Percentiles rank a stretch among this genome's conserved stretches.
Conservation (phyloP, 1,284 basidiomycete genomes). For the Sanghuangporus baumii region DNA sequence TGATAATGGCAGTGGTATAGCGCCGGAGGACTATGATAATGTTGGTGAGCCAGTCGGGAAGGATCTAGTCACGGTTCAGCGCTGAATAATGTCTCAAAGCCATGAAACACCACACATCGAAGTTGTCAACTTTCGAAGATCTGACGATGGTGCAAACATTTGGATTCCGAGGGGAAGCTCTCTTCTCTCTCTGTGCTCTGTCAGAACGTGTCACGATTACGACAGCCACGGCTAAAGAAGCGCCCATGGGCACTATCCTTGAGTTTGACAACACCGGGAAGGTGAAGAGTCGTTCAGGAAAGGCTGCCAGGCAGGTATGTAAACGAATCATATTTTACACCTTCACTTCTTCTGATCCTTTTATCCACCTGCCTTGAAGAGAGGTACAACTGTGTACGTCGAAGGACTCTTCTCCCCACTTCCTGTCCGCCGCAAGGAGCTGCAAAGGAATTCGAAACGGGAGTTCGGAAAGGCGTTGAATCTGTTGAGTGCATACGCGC, state of each 20-base stretch:
- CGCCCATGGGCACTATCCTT: conserved; percentile 76
- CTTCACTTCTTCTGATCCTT: neutral
- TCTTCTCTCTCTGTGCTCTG: conserved; percentile 89
- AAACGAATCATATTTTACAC: neutral
- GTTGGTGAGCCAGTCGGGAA: conserved; percentile 54
- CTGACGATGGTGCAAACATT: conserved; percentile 78
- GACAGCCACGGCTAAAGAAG: conserved; percentile 66
- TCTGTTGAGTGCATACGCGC: conserved; percentile 84
- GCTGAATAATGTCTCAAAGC: conserved; percentile 36
- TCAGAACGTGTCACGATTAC: conserved; percentile 65
- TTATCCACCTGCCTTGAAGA: conserved; percentile 36
- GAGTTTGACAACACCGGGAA: conserved; percentile 65
- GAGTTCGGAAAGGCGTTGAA: conserved; percentile 85
- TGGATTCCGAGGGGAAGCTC: conserved; percentile 94
- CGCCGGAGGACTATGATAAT: conserved; percentile 67
- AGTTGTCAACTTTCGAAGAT: conserved; percentile 75
- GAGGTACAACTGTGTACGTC: conserved; percentile 83
- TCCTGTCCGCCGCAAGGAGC: conserved; percentile 90
- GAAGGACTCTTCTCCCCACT: conserved; percentile 75
- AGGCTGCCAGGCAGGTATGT: conserved; percentile 71
- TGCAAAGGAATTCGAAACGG: conserved; percentile 85
- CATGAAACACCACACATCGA: conserved; percentile 93
- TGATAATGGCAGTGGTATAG: conserved; percentile 91
- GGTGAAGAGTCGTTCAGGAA: conserved; percentile 43
- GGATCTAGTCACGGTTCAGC: neutral